Percentiles rank a stretch among this genome's conserved stretches.
Conservation (phyloP, 345 rosid species). For the Citrus trifoliata region DNA sequence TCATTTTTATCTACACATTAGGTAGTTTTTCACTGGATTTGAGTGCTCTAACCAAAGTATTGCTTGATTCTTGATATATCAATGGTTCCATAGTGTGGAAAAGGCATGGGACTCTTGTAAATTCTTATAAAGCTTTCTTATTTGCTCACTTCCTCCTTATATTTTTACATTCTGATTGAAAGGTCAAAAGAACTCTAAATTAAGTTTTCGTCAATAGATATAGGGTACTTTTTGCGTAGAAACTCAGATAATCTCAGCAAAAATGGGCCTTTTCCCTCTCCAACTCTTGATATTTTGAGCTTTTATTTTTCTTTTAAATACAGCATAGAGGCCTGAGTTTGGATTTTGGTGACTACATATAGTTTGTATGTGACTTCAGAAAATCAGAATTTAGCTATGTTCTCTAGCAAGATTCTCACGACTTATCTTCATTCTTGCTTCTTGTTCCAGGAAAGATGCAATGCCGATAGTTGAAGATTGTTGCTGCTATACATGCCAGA, state of each 20-base stretch:
- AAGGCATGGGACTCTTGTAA: neutral
- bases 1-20: too few species aligned
- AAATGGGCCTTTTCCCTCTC: neutral
- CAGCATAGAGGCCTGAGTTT: neutral
- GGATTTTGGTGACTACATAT: neutral
- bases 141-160: neutral
- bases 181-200: neutral
- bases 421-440: neutral
- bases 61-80: neutral
- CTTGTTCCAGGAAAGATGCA: slow-evolving; percentile 52
- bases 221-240: neutral
- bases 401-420: neutral
- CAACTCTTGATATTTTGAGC: neutral
- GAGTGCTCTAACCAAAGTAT: neutral
- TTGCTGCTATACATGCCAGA: slow-evolving; percentile 64
- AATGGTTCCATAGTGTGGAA: neutral
- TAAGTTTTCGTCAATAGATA: neutral
- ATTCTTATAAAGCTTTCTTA: too few species aligned
- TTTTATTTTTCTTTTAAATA: neutral
- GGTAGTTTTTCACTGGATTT: neutral
- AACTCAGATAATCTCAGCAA: neutral
- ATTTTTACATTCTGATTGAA: too few species aligned
- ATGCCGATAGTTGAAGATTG: slow-evolving; percentile 52
- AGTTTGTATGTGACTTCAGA: neutral
- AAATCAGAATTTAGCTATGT: neutral